Percentiles rank a stretch among this genome's conserved stretches.
Evolutionary conservation across 148 eudicot species (phyloP).

Genomic region (Rhododendron kiyosumense): DNA sequence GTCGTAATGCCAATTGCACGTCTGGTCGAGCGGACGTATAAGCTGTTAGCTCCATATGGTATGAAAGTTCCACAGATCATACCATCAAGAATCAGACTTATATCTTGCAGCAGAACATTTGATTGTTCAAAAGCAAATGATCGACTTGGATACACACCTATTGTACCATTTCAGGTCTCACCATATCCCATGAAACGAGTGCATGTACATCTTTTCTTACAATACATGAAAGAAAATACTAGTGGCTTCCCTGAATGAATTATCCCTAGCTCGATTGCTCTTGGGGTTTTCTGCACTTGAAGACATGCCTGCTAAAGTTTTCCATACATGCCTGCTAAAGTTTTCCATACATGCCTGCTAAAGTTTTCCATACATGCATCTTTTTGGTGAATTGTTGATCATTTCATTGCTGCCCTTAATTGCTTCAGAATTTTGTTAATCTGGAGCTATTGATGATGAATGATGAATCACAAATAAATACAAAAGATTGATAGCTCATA

Average conservation of each 20-base stretch:
- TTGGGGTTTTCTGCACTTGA: neutral
- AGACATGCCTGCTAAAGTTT: neutral
- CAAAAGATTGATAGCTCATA: neutral
- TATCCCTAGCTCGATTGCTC: neutral
- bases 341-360: neutral
- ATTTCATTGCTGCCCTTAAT: neutral
- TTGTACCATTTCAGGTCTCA: constrained; percentile 78
- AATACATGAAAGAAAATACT: neutral
- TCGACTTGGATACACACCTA: constrained; percentile 87
- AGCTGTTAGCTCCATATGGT: constrained; percentile 76
- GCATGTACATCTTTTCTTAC: neutral
- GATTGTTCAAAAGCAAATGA: constrained; percentile 85
- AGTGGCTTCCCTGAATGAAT: neutral
- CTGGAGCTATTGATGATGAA: neutral
- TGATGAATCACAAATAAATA: neutral
- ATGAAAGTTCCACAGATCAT: constrained; percentile 98
- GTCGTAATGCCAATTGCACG: constrained; percentile 90
- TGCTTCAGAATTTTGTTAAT: neutral
- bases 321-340: neutral
- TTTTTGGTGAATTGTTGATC: neutral
- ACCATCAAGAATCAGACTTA: constrained; percentile 89
- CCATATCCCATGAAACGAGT: neutral
- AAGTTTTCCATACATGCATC: neutral
- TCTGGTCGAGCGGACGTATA: constrained; percentile 68
- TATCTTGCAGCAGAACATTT: constrained; percentile 77